Base-by-base conservation (phyloP, 2,329 filamentous ascomycete genomes). In the Thyridium curvatum region DNA sequence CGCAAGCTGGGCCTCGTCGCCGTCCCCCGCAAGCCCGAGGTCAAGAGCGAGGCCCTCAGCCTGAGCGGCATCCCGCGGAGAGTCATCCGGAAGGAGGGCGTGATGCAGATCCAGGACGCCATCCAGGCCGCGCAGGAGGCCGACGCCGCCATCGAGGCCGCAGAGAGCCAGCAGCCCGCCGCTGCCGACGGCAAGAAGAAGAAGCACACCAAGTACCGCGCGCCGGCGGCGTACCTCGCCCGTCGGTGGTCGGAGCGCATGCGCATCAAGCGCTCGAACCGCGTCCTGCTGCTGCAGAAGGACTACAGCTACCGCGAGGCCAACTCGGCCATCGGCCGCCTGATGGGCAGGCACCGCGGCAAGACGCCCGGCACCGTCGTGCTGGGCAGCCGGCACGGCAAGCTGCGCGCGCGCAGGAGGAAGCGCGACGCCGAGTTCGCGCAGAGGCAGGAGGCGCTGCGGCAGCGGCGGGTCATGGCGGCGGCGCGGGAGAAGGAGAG, bases 1-100 rank as follows among this genome's bases (percentile, higher is more conserved):
- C 77, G 93, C 49, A 76, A 79, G 38, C 72, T 98, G 43, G 85
- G 84, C 51, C 84, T 94, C 75, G 69, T 82, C 5, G 76, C 71
- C 15, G 58, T 66, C 21, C 60, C 69, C 32, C 62, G 60, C 35
- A 56, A 60, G 32, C 49, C 58, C 3, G 53, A 52, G 2, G 51
- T 58, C 4, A 40, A 47, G 1, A 30, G 46, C 12, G 48, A 61
- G 32, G 62, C 57, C 32, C 38, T 75, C 17, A 50, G 55, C 48
- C 8, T 49, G 13, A 61, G 56, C 41, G 60, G 59, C 31, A 56
- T 63, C 12, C 60, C 60, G 4, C 44, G 48, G 12, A 45, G 49
- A 10, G 51, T 63, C 6, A 50, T 60, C 8, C 55, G 60, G 6
- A 52, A 53, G 41, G 47, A 47, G 2, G 44, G 46, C 8, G 32